Conservation (phyloP, 164 flowering plant genomes). For the Houttuynia cordata region DNA sequence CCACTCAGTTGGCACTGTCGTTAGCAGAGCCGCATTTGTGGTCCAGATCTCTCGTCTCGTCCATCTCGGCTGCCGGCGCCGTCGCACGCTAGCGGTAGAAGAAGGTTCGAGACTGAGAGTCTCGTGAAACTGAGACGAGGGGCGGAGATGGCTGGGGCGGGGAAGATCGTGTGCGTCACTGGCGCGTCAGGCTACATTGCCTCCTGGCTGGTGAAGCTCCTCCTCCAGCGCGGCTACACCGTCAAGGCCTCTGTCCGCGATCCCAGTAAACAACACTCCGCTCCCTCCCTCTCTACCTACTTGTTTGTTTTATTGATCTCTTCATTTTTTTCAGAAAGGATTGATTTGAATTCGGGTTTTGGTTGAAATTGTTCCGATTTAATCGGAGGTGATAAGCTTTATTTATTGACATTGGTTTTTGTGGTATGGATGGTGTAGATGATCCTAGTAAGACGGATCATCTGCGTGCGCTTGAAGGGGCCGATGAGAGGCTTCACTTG, state of each 20-base stretch:
- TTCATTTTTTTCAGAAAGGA: not conserved
- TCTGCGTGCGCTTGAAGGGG: constrained; percentile 9
- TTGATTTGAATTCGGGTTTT: no score
- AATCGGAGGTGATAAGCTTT: no score
- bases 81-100: no score
- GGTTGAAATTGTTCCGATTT: no score
- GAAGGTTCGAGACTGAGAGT: no score
- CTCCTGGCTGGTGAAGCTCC: constrained; percentile 13
- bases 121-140: not conserved
- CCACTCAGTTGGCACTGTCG: no score
- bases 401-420: no score
- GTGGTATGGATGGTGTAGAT: constrained; percentile 1
- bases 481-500: constrained; percentile 9
- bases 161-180: constrained; percentile 11
- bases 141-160: constrained; percentile 6
- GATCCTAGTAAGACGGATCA: constrained; percentile 10
- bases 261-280: constrained; percentile 2
- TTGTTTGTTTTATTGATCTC: not conserved
- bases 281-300: not conserved
- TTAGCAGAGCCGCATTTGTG: no score
- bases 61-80: no score
- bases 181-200: constrained; percentile 15
- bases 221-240: constrained; percentile 6
- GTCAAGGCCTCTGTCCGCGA: constrained; percentile 11
- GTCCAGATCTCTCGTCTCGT: no score